Evolutionary conservation across 805 yeast genomes (phyloP), one percentile per base, ranked within the genome.

Genomic region (Huiozyma naganishii): DNA sequence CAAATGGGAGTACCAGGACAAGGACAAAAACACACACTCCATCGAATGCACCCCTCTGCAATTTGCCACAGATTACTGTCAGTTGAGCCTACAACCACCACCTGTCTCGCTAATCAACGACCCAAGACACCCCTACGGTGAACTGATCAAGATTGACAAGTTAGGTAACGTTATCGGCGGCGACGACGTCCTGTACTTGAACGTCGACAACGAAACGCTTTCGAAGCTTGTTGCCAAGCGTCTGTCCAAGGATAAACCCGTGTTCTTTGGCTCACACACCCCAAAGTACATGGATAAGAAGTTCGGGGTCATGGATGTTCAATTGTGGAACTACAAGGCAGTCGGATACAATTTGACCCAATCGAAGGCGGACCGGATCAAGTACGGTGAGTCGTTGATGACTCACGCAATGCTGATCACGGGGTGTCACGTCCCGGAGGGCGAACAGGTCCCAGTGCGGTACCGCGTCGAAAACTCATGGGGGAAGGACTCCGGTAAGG

Each of bases 341-440:
- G 72, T 77, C 54, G 77, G 79, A 40, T 70, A 77, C 70, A 60
- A 69, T 42, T 64, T 73, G 54, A 67, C 73, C 42, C 69, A 74
- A 53, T 48, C 60, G 41, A 86, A 87, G 67, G 77, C 77, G 17
- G 80, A 86, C 41, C 70, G 95, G 49, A 78, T 87, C 48, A 65
- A 70, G 47, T 79, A 82, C 50, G 78, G 77, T 45, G 79, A 85
- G 50, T 80, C 88, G 27, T 67, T 77, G 50, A 84, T 86, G 94
- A 86, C 94, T 11, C 95, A 86, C 57, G 95, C 95, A 33, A 86
- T 86, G 95, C 72, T 79, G 23, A 76, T 86, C 55, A 80, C 88
- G 9, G 95, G 79, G 30, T 90, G 83, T 39, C 88, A 85, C 61
- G 66, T 86, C 33, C 87, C 81, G 49, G 76, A 70, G 9, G 37